phyloP scores from a whole-genome alignment of 352 stramenopile species.

The Pythium plurisporium region DNA sequence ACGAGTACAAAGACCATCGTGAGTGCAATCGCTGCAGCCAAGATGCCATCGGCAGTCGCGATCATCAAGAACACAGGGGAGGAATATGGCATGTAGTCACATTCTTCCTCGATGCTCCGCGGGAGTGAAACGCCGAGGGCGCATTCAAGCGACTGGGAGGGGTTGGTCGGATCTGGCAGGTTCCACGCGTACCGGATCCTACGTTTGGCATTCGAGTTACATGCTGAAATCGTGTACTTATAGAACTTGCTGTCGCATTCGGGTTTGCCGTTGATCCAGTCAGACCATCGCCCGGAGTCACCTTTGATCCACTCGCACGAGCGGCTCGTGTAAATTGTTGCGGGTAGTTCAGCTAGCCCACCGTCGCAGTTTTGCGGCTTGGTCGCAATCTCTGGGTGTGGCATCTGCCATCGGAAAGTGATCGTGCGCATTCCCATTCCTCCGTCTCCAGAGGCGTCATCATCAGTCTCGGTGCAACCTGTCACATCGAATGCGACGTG shows the following conservation, averaged over 20 bases:
- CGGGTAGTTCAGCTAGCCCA: constrained; percentile 14
- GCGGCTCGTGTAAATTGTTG: constrained; percentile 17
- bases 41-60: constrained; percentile 28
- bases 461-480: no score
- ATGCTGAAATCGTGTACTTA: constrained; percentile 32
- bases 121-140: no score
- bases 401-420: constrained; percentile 20
- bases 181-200: constrained; percentile 36
- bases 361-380: constrained; percentile 26
- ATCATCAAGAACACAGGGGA: constrained; percentile 9
- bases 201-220: constrained; percentile 25
- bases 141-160: no score
- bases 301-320: constrained; percentile 32
- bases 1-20: constrained; percentile 25
- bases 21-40: constrained; percentile 22
- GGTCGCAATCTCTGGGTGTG: constrained; percentile 16
- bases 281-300: constrained; percentile 13
- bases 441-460: no score
- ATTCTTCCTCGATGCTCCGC: constrained; percentile 25
- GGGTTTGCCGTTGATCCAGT: constrained; percentile 29
- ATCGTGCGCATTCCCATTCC: no score
- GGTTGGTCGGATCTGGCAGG: constrained; percentile 20
- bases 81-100: constrained; percentile 27
- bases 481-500: constrained; percentile 31
- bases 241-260: constrained; percentile 39